These are phyloP conservation scores for Akanthomyces dipterigenus DNA, from an alignment of 2,329 filamentous ascomycete species.

Conservation along the genomic window DNA sequence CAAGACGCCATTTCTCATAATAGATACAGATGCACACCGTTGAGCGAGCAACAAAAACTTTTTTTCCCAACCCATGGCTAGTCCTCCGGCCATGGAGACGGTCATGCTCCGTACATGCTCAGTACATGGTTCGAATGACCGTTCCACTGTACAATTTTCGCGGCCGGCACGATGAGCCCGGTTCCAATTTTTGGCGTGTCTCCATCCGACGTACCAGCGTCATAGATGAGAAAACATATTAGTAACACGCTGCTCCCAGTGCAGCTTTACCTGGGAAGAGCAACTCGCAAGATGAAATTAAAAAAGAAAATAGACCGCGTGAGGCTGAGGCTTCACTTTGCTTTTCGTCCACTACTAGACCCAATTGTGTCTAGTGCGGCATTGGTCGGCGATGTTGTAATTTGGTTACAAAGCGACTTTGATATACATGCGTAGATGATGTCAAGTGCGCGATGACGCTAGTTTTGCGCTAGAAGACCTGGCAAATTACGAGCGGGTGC, in stretches of 20 bases:
- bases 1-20: background rate
- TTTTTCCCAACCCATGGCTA: background rate
- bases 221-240: background rate
- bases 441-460: background rate
- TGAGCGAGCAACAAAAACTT: background rate
- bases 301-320: background rate
- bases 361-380: background rate
- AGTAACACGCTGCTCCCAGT: background rate
- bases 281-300: background rate
- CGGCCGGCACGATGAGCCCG: background rate
- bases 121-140: background rate
- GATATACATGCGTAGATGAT: background rate
- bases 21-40: background rate
- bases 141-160: background rate
- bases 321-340: background rate
- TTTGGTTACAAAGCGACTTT: background rate
- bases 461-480: background rate
- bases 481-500: conserved; percentile 19
- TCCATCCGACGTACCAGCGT: background rate
- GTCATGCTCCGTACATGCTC: background rate
- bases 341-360: background rate
- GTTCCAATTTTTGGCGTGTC: background rate
- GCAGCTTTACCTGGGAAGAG: background rate
- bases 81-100: background rate
- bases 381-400: background rate